Evolutionary conservation across 441 rosid genomes (phyloP), one percentile per base, ranked within the genome.

Genomic region (Viola pubescens): DNA sequence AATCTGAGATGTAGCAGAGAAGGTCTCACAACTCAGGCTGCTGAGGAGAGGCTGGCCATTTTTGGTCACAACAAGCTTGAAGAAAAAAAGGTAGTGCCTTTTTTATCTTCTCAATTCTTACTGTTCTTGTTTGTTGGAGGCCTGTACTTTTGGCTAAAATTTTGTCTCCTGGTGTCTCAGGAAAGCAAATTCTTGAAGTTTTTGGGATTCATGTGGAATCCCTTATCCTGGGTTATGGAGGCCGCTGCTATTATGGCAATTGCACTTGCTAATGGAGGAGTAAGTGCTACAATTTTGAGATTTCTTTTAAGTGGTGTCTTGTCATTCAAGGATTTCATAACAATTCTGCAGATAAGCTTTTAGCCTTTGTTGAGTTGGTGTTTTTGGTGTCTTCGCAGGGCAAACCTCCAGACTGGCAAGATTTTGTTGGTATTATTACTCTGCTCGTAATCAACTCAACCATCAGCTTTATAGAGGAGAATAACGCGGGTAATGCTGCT

Each of bases 321-420:
- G 14, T 26, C 19, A 45, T 14, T 54, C 14, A 9, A 4, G 7
- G 37, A 44, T 44, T 26, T 37, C n/a, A 40, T 55, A 5, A 34
- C 44, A 53, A 6, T 14, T 3, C 46, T 6, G 46, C 1, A 43
- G 2, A 43, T 52, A 39, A 61, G 11, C 52, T n/a, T 3, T 26
- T 11, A 4, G 1, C 6, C 7, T 37, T 19, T 13, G 4, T 54
- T 66, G 14, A 39, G 2, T 1, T 52, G 38, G 56, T 58, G 26
- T 45, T 55, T 3, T 60, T 47, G 47, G 11, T 43, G 16, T 42
- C 8, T 58, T 62, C 57, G 14, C 70, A 89, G 96, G 91, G 94
- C 16, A 89, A 85, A 76, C 98, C 98, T 47, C 98, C 98, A 26
- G 98, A 91, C 70, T 91, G 98, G 98, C 98, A 91, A 77, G 98